These are phyloP conservation scores for Lepiota brunneoincarnata DNA, from an alignment of 768 basidiomycete species.

Conservation along the genomic window DNA sequence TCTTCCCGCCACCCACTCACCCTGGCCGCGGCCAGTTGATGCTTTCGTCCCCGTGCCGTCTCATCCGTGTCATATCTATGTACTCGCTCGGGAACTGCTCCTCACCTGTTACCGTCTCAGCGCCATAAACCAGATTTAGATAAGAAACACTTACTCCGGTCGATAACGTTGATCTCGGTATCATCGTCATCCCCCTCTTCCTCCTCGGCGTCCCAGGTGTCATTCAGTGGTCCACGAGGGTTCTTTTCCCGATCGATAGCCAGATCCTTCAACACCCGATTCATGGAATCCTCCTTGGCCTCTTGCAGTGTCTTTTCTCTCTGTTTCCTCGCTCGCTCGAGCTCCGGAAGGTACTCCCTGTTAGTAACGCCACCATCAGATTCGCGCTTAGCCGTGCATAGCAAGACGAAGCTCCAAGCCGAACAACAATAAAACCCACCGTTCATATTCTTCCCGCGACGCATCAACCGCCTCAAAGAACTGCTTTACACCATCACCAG, in stretches of 20 bases:
- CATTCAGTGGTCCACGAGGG: conserved; percentile 51
- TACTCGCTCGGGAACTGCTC: conserved; percentile 72
- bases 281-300: conserved; percentile 74
- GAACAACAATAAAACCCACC: conserved; percentile 42
- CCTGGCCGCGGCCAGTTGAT: conserved; percentile 75
- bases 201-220: conserved; percentile 62
- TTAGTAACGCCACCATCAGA: conserved; percentile 7
- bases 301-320: conserved; percentile 64
- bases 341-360: conserved; percentile 92
- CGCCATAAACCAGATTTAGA: background rate
- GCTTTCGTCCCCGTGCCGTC: conserved; percentile 49
- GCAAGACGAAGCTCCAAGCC: background rate
- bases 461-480: conserved; percentile 92
- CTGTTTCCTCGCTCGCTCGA: conserved; percentile 63
- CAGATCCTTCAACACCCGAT: conserved; percentile 76
- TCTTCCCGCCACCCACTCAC: conserved; percentile 24
- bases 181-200: conserved; percentile 57
- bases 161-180: conserved; percentile 58
- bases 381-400: background rate
- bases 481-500: conserved; percentile 89
- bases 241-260: conserved; percentile 67
- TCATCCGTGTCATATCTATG: conserved; percentile 66
- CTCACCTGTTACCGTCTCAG: conserved; percentile 45
- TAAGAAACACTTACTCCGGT: conserved; percentile 54
- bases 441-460: conserved; percentile 85